Conservation (phyloP, 108 stramenopile genomes). For the Pseudonitzschia multiseries region DNA sequence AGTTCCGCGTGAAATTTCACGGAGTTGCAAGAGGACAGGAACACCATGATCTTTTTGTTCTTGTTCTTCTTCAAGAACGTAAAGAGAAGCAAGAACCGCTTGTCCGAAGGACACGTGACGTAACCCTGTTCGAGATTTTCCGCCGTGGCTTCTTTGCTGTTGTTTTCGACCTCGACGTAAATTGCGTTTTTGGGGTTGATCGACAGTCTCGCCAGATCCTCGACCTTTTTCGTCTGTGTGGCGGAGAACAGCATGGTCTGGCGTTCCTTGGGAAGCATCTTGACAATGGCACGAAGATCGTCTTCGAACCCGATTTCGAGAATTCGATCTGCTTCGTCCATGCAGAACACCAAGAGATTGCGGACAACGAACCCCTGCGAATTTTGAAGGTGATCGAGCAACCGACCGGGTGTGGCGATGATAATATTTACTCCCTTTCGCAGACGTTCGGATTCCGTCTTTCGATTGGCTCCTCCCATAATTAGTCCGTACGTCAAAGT, state of each 20-base stretch:
- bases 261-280: conserved; percentile 91
- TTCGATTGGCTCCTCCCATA: conserved; percentile 96
- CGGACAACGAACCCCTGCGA: conserved; percentile 92
- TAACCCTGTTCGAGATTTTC: conserved; percentile 97
- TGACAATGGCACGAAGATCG: conserved; percentile 96
- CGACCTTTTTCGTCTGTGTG: conserved; percentile 98
- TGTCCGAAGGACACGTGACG: conserved; percentile 95
- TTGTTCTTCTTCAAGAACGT: conserved; percentile 99
- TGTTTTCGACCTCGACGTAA: conserved; percentile 93
- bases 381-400: conserved; percentile 98
- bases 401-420: conserved; percentile 96
- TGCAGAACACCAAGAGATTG: conserved; percentile 92
- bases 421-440: conserved; percentile 96
- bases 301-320: conserved; percentile 99
- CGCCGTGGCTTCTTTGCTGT: conserved; percentile 85
- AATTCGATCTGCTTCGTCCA: conserved; percentile 99
- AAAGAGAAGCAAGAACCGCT: conserved; percentile 96
- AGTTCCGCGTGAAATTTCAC: conserved; percentile 98
- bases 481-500: conserved; percentile 87
- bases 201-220: conserved; percentile 93
- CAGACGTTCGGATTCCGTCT: conserved; percentile 95
- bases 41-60: conserved; percentile 99
- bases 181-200: conserved; percentile 88
- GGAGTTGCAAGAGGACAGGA: conserved; percentile 98
- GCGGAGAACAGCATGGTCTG: conserved; percentile 99